phyloP scores from a whole-genome alignment of 1,284 basidiomycete species.

The Sporisorium graminicola region DNA sequence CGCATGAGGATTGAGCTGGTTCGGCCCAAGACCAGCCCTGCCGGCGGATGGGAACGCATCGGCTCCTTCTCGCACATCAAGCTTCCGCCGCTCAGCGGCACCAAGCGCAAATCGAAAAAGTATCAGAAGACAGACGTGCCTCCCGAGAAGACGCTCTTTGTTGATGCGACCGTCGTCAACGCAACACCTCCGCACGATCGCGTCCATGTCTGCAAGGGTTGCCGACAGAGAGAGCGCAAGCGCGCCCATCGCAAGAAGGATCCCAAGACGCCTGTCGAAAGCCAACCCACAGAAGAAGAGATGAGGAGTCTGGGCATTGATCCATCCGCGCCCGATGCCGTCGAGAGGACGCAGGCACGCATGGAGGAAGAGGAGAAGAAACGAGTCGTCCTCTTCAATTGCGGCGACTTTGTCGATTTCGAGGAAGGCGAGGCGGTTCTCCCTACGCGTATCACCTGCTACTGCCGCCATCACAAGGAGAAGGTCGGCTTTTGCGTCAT shows the following conservation, averaged over 20 bases:
- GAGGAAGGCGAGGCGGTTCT: slow-evolving; percentile 86
- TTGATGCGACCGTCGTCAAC: slow-evolving; percentile 70
- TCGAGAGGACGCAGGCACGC: slow-evolving; percentile 48
- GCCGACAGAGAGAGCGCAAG: slow-evolving; percentile 76
- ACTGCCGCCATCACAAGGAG: slow-evolving; percentile 98
- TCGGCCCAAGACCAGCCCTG: slow-evolving; percentile 29
- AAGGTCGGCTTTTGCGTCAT: slow-evolving; percentile 94
- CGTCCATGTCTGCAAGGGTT: slow-evolving; percentile 77
- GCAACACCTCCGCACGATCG: slow-evolving; percentile 81
- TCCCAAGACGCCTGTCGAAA: slow-evolving; percentile 41
- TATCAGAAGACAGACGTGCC: slow-evolving; percentile 72
- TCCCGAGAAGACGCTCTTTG: slow-evolving; percentile 66
- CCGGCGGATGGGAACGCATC: slow-evolving; percentile 63
- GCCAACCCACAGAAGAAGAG: slow-evolving; percentile 59
- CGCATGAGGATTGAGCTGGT: slow-evolving; percentile 68
- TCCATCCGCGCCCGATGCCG: slow-evolving; percentile 55
- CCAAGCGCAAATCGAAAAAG: slow-evolving; percentile 77
- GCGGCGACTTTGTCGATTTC: slow-evolving; percentile 90
- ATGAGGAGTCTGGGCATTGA: slow-evolving; percentile 63
- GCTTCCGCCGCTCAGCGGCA: slow-evolving; percentile 67
- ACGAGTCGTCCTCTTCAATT: slow-evolving; percentile 80
- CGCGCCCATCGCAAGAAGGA: slow-evolving; percentile 65
- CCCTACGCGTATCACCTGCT: slow-evolving; percentile 96
- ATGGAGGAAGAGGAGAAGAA: slow-evolving; percentile 67
- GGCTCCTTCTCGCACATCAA: slow-evolving; percentile 68